Evolutionary conservation across 2,329 filamentous ascomycete species (phyloP).

Genomic region (Fusarium redolens): DNA sequence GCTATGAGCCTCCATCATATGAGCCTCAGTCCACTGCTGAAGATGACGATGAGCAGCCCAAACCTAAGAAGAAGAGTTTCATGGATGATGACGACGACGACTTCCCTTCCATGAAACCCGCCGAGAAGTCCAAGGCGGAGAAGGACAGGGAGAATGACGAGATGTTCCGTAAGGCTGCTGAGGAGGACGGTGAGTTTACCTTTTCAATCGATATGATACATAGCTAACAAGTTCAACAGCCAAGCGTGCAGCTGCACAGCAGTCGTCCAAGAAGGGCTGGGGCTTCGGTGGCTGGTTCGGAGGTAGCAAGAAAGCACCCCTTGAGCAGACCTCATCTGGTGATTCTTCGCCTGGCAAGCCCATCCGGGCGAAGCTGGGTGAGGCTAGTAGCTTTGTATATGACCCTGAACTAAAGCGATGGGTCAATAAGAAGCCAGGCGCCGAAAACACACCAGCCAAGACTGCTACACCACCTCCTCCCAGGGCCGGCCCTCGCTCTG

Average conservation of each 20-base stretch:
- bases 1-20: constrained; percentile 68
- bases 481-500: constrained; percentile 66
- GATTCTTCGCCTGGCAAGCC: constrained; percentile 67
- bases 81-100: constrained; percentile 87
- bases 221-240: constrained; percentile 55
- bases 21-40: constrained; percentile 59
- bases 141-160: constrained; percentile 86
- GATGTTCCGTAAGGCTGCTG: constrained; percentile 85
- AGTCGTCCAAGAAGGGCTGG: constrained; percentile 74
- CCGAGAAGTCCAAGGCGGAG: constrained; percentile 72
- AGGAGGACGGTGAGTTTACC: constrained; percentile 71
- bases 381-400: constrained; percentile 92
- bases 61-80: constrained; percentile 79
- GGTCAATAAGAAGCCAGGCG: constrained; percentile 93
- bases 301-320: constrained; percentile 69
- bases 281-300: constrained; percentile 88
- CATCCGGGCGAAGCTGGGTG: constrained; percentile 93
- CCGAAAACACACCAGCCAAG: constrained; percentile 68
- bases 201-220: not conserved
- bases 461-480: constrained; percentile 84
- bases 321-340: constrained; percentile 45
- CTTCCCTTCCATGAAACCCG: constrained; percentile 61
- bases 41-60: constrained; percentile 62
- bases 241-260: constrained; percentile 66
- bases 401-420: constrained; percentile 97